These are phyloP conservation scores for Malus sylvestris DNA, from an alignment of 306 rosid genomes.

Conservation along the genomic window DNA sequence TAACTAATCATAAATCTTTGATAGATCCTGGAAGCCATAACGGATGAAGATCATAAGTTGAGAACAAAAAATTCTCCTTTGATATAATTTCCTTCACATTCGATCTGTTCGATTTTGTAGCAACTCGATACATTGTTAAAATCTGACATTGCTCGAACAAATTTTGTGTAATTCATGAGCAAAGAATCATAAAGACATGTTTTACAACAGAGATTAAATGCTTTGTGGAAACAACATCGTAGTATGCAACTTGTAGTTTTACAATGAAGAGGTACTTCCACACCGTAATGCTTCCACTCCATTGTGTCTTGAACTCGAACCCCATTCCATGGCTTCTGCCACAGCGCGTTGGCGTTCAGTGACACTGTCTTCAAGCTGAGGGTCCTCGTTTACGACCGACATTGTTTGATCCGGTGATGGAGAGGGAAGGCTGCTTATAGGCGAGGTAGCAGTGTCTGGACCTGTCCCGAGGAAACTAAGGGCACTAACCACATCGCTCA, in stretches of 20 bases:
- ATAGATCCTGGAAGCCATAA: neutral
- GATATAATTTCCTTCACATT: neutral
- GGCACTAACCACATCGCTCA: conserved; percentile 85
- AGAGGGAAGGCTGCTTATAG: conserved; percentile 20
- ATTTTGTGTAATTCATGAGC: neutral
- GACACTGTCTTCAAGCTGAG: conserved; percentile 24
- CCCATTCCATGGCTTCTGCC: conserved; percentile 92
- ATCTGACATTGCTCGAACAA: neutral
- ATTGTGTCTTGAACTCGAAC: conserved; percentile 46
- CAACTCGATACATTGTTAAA: neutral
- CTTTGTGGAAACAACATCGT: neutral
- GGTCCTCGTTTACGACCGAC: neutral
- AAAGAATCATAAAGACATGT: neutral
- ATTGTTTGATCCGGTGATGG: conserved; percentile 16
- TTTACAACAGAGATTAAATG: neutral
- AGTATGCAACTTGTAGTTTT: neutral
- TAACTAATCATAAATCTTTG: neutral
- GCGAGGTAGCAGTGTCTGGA: conserved; percentile 11
- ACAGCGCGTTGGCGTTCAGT: conserved; percentile 62
- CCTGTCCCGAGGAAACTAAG: conserved; percentile 58
- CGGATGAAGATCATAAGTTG: neutral
- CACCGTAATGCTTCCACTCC: conserved; percentile 1
- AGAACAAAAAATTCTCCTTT: neutral
- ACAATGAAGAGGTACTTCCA: conserved; percentile 39
- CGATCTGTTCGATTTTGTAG: neutral